Evolutionary conservation across 1,284 basidiomycete species (phyloP), one percentile per base, ranked within the genome.

Genomic region (Wallemia mellicola): DNA sequence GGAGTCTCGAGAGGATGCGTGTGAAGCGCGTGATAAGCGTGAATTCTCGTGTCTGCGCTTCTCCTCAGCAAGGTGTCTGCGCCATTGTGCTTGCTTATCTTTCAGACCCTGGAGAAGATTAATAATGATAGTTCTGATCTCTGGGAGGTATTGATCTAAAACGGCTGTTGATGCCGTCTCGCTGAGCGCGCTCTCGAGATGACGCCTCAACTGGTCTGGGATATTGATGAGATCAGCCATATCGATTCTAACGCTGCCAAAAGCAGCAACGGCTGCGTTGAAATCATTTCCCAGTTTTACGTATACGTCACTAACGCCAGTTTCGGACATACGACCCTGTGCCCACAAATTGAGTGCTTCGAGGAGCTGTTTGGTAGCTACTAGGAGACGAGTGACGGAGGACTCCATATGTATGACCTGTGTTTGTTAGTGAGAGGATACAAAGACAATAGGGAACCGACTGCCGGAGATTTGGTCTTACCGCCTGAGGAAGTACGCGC

Each of bases 201-300:
- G 83, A 60, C 72, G 74, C 55, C 92, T 80, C 25, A 98, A 77
- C 67, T 95, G 86, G 63, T 87, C 79, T 1, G 94, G 92, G 1
- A 98, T 86, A 5, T 78, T 74, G 66, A 83, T 74, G 60, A 98
- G 79, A 68, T 96, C 91, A 89, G 75, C 75, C 82, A 96, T 95
- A 63, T 85, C 80, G 64, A 98, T 94, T 60, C 82, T 81, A 64
- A 82, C 88, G 24, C 77, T 74, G 11, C 77, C 76, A 69, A 98
- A 98, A 1, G 91, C 87, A 59, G 81, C 77, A 33, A 91, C 86
- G 26, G 89, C 89, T 22, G 81, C 79, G 68, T 95, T 95, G 74
- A 98, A 96, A 67, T 95, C 91, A 70, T 98, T 96, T 24, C 92
- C 92, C 22, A 98, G 75, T 57, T 82, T 79, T 59, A 98, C 94